Conservation (phyloP, 768 basidiomycete species). For the Suillus subalutaceus region DNA sequence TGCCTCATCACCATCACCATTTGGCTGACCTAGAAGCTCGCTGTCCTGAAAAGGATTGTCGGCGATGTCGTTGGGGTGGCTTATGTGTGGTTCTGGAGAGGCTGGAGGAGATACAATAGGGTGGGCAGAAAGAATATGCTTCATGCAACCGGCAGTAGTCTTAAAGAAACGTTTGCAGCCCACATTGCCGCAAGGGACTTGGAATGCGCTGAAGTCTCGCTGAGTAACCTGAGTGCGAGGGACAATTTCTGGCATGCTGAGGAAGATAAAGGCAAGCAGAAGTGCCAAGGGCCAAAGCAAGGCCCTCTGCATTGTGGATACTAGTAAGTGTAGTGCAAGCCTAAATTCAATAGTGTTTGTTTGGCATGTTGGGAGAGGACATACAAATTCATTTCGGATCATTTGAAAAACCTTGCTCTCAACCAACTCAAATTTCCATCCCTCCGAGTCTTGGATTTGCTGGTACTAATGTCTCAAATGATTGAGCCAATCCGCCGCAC, state of each 20-base stretch:
- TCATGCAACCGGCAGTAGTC: background rate
- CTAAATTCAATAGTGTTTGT: slow-evolving; percentile 1
- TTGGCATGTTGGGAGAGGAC: background rate
- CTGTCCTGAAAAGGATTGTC: background rate
- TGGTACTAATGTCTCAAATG: background rate
- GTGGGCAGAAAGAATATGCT: slow-evolving; percentile 4
- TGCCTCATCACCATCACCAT: background rate
- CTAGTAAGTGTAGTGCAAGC: background rate
- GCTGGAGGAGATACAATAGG: slow-evolving; percentile 2
- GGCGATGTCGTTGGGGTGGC: background rate
- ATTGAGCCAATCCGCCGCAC: background rate
- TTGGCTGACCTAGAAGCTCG: background rate
- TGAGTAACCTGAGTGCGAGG: background rate
- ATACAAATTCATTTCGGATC: background rate
- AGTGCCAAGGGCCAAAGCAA: background rate
- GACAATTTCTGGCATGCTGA: background rate
- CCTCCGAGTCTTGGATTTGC: background rate
- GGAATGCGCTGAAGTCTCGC: background rate
- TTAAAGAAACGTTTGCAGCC: background rate
- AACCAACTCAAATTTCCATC: background rate
- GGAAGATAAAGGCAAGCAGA: background rate
- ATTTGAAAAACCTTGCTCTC: background rate
- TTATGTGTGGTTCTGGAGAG: background rate
- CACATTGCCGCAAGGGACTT: background rate
- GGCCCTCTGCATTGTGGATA: background rate